Evolutionary conservation across 805 yeast genomes (phyloP).

Genomic region (Komagataella pastoris): DNA sequence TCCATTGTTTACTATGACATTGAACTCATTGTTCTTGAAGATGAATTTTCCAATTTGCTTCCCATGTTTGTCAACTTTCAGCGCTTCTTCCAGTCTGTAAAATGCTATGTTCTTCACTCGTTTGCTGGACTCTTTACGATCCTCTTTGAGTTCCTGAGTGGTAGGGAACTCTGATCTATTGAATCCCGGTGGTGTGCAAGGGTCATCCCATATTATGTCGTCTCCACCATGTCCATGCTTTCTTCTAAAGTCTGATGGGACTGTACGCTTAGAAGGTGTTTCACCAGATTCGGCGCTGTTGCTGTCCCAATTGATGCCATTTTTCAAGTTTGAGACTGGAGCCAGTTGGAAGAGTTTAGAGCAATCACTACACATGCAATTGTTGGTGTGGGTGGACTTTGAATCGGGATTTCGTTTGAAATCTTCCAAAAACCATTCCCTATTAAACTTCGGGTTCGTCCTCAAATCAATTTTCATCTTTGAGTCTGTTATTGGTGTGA

Average conservation of each 20-base stretch:
- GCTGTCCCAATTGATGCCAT: background rate
- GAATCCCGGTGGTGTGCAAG: conserved; percentile 40
- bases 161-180: conserved; percentile 46
- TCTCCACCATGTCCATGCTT: conserved; percentile 5
- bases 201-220: conserved; percentile 16
- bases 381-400: background rate
- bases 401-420: conserved; percentile 16
- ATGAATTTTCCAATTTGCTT: conserved; percentile 25
- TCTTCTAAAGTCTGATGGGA: background rate
- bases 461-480: conserved; percentile 10
- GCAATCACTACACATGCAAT: background rate
- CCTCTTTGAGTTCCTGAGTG: conserved; percentile 33
- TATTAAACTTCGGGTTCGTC: conserved; percentile 11
- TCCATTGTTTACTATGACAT: conserved; percentile 20
- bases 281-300: background rate
- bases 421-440: conserved; percentile 23
- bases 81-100: conserved; percentile 29
- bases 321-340: background rate
- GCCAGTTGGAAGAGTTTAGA: background rate
- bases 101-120: conserved; percentile 24
- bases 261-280: background rate
- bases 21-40: conserved; percentile 28
- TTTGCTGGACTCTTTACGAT: conserved; percentile 13
- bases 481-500: background rate
- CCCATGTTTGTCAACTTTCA: conserved; percentile 9